Evolutionary conservation across 768 basidiomycete genomes (phyloP), one percentile per base, ranked within the genome.

Genomic region (Hebeloma cylindrosporum): DNA sequence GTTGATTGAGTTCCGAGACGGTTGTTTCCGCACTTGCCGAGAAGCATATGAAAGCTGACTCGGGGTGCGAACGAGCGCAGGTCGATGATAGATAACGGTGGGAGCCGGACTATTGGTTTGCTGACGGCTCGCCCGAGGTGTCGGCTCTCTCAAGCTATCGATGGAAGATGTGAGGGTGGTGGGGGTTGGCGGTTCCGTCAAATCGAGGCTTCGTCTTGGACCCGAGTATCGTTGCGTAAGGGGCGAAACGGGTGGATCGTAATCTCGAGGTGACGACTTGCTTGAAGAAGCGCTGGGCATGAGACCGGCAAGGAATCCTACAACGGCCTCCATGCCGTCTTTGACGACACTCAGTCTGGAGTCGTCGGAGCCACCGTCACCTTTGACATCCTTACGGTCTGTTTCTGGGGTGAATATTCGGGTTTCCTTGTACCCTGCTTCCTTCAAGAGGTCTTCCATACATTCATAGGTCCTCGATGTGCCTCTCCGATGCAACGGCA

Each of bases 391-490:
- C 13, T 60, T 57, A 28, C 77, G 74, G 47, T 91, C 88, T 3
- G 75, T 70, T 63, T 93, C 89, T 6, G 93, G 92, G 0, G 93
- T 93, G 56, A 89, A 88, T 8, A 96, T 76, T 31, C 92, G 78
- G 3, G 91, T 93, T 60, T 95, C 93, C 62, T 91, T 92, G 72
- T 93, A 94, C 2, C 93, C 93, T 1, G 90, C 90, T 61, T 92
- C 87, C 38, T 80, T 73, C 20, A 96, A 73, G 13, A 96, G 72
- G 65, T 93, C 89, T 52, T 93, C 93, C 14, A 95, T 74, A 4
- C 80, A 75, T 53, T 93, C 91, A 52, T 91, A 93, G 3, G 80
- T 88, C 50, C 78, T 79, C 2, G 88, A 89, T 14, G 79, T 90
- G 1, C 89, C 89, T 43, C 88, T 72, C 17, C 85, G 75, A 59